Base-by-base conservation (phyloP, 768 basidiomycete species). In the Boletus insuetus region DNA sequence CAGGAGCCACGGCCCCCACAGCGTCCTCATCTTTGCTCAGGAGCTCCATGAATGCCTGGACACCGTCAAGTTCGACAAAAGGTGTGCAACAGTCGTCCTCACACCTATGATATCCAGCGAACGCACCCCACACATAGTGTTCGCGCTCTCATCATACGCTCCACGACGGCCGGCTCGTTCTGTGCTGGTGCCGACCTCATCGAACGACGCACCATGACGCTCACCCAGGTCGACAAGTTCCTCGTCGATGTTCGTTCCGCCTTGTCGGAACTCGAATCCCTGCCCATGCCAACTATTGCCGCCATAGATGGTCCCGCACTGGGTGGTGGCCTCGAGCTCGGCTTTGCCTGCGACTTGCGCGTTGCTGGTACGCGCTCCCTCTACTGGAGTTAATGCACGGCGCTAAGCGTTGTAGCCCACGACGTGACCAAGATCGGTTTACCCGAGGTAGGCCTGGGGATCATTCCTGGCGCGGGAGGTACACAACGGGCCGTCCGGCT, bases 291-390 rank as follows among this genome's bases (percentile, higher is more conserved):
- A 4, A 95, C 92, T 16, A 89, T 97, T 53, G 89, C 89, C 35
- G 92, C 94, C 6, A 89, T 98, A 40, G 94, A 97, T 67, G 94
- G 94, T 0, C 91, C 91, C 19, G 94, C 94, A 10, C 78, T 98
- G 0, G 94, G 94, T 11, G 94, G 94, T n/a, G 94, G 94, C 2
- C 78, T 94, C 29, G 94, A 98, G 70, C 71, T 97, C 54, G 80
- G 87, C 54, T 78, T 98, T 50, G 88, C 91, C 3, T 96, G 93
- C 72, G 94, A 98, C 75, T 71, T 98, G 64, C 83, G 94, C 34
- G 86, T 96, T 26, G 94, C 89, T 56, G 91, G 94, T 93, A 71
- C 54, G 78, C 72, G 38, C n/a, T 24, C 40, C 16, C 20, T 19
- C 26, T 44, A 5, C 16, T 16, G 7, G n/a, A 39, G 4, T 40